Percentiles rank a stretch among this genome's conserved stretches.
Evolutionary conservation across 164 flowering plant species (phyloP).

Genomic region (Paratinospora sagittata): DNA sequence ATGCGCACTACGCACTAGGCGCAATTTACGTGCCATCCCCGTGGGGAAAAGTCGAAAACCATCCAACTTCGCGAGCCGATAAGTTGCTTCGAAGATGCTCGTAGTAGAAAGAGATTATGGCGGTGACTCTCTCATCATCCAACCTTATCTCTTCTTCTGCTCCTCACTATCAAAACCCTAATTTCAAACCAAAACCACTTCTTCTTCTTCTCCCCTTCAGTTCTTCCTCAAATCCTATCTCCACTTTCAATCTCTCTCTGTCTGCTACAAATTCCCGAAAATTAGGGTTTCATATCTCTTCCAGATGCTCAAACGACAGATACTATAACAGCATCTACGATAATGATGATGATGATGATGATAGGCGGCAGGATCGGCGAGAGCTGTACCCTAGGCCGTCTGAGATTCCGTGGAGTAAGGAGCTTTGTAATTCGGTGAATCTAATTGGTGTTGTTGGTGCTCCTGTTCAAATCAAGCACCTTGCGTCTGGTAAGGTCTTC

Average conservation of each 20-base stretch:
- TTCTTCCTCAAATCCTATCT: neutral
- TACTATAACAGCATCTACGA: conserved; percentile 4
- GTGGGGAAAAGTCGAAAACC: too few species aligned
- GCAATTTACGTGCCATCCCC: too few species aligned
- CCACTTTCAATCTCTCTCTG: neutral
- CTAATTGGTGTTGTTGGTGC: conserved; percentile 68
- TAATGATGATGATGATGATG: conserved; percentile 6
- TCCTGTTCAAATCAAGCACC: conserved; percentile 61
- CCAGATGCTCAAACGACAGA: conserved; percentile 3
- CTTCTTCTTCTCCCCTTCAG: neutral
- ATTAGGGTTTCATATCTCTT: conserved; percentile 1
- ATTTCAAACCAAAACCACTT: neutral
- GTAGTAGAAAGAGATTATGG: neutral
- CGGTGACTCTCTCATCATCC: neutral
- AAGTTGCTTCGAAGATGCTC: neutral
- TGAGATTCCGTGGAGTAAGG: conserved; percentile 82
- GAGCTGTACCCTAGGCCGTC: conserved; percentile 50
- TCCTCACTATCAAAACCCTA: conserved; percentile 11
- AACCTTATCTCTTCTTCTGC: neutral
- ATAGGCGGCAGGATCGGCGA: conserved; percentile 25
- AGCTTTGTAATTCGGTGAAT: conserved; percentile 57
- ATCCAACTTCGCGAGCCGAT: too few species aligned
- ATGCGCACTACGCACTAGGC: too few species aligned
- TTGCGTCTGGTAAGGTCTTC: conserved; percentile 61
- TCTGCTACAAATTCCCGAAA: neutral